Conservation (phyloP, 345 rosid genomes). For the Excoecaria cochinchinensis region DNA sequence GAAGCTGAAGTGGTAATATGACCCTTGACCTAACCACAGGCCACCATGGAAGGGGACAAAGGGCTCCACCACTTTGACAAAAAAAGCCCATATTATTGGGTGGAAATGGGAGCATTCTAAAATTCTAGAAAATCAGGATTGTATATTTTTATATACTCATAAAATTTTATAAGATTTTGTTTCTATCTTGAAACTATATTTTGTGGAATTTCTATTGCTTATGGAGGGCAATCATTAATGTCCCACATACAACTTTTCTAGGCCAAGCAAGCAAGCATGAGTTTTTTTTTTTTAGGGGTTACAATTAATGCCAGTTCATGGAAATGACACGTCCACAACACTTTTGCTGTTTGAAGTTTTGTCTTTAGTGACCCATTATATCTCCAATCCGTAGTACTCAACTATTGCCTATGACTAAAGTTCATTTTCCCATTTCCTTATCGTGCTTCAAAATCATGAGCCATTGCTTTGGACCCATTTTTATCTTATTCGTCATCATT, state of each 20-base stretch:
- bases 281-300: conserved; percentile 13
- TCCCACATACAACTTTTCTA: neutral
- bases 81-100: conserved; percentile 19
- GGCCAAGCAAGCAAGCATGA: neutral
- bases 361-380: neutral
- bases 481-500: no score
- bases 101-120: neutral
- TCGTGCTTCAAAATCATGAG: neutral
- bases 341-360: neutral
- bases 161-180: conserved; percentile 1
- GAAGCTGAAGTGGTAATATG: conserved; percentile 18
- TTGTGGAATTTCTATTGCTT: conserved; percentile 7
- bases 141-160: neutral
- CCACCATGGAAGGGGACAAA: conserved; percentile 9
- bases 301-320: conserved; percentile 13
- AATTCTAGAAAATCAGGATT: neutral
- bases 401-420: neutral
- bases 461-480: neutral
- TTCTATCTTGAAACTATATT: conserved; percentile 6
- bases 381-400: neutral
- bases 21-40: conserved; percentile 27
- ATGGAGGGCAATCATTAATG: conserved; percentile 19
- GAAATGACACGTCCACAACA: conserved; percentile 17
- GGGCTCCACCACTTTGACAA: conserved; percentile 40
- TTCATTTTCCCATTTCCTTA: neutral